phyloP scores from a whole-genome alignment of 805 yeast species.

The Hanseniaspora singularis region DNA sequence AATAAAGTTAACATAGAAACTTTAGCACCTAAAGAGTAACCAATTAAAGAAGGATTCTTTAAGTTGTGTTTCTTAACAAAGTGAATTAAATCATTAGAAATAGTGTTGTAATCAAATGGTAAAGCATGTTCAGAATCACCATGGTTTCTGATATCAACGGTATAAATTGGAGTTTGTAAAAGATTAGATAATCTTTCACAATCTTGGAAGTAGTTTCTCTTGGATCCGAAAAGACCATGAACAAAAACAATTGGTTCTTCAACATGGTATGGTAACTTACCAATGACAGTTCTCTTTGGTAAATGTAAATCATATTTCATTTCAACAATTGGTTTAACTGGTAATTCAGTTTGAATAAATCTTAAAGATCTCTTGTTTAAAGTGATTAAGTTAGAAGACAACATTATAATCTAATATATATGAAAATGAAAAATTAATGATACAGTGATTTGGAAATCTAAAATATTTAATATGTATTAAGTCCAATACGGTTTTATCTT shows the following conservation, averaged over 20 bases:
- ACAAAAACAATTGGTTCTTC: slow-evolving; percentile 32
- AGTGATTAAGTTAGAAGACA: background rate
- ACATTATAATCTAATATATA: slow-evolving; percentile 3
- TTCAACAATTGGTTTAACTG: slow-evolving; percentile 20
- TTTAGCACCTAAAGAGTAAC: slow-evolving; percentile 46
- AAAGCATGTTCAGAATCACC: slow-evolving; percentile 34
- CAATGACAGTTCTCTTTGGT: slow-evolving; percentile 22
- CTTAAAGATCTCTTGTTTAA: slow-evolving; percentile 9
- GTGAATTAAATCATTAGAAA: slow-evolving; percentile 34
- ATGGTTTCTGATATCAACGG: slow-evolving; percentile 40
- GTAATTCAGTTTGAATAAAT: slow-evolving; percentile 17
- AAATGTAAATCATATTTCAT: slow-evolving; percentile 26
- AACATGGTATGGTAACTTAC: slow-evolving; percentile 21
- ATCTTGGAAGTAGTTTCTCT: slow-evolving; percentile 31
- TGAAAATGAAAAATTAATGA: too few relatives aligned
- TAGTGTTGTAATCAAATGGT: slow-evolving; percentile 33
- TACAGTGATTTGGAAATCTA: too few relatives aligned
- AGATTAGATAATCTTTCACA: slow-evolving; percentile 29
- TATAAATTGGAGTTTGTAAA: slow-evolving; percentile 29
- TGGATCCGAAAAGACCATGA: slow-evolving; percentile 41
- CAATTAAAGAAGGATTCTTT: slow-evolving; percentile 27
- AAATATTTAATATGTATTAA: too few relatives aligned
- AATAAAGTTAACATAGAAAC: slow-evolving; percentile 36
- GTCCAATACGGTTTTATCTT: too few relatives aligned
- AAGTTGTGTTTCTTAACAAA: slow-evolving; percentile 28